These are phyloP conservation scores for Tricholoma hemisulphureum DNA, from an alignment of 768 basidiomycete genomes.

Conservation along the genomic window DNA sequence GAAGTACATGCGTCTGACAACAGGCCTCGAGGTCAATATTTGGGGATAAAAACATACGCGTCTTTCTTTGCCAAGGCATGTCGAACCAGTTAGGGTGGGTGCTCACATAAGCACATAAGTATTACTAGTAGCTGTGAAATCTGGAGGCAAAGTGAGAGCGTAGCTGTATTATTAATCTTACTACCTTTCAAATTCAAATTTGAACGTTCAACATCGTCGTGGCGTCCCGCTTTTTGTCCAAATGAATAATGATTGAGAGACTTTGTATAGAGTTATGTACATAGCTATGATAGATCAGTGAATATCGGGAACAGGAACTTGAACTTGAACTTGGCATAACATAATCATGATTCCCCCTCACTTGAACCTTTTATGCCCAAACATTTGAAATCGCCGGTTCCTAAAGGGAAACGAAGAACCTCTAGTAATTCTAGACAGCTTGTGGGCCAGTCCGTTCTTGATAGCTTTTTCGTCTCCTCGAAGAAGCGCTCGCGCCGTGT, in stretches of 20 bases:
- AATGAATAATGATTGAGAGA: no score
- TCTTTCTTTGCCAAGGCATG: not conserved
- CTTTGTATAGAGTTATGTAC: no score
- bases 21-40: not conserved
- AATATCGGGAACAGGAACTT: no score
- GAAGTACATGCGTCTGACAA: not conserved
- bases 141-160: no score
- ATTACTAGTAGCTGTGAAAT: no score
- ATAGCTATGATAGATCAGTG: no score
- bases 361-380: constrained; percentile 7
- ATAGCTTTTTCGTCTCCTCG: constrained; percentile 8
- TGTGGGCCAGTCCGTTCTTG: constrained; percentile 5
- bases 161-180: no score
- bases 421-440: not conserved
- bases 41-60: not conserved
- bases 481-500: not conserved
- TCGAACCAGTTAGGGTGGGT: not conserved
- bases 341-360: not conserved
- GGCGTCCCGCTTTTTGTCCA: no score
- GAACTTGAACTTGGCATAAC: not conserved
- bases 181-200: no score
- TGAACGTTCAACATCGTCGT: no score
- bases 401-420: not conserved
- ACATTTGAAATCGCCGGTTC: constrained; percentile 1
- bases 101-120: no score